A percentile compares a stretch with the other conserved stretches of the same genome.
phyloP scores from a whole-genome alignment of 805 yeast genomes.

The Metschnikowia continentalis region DNA sequence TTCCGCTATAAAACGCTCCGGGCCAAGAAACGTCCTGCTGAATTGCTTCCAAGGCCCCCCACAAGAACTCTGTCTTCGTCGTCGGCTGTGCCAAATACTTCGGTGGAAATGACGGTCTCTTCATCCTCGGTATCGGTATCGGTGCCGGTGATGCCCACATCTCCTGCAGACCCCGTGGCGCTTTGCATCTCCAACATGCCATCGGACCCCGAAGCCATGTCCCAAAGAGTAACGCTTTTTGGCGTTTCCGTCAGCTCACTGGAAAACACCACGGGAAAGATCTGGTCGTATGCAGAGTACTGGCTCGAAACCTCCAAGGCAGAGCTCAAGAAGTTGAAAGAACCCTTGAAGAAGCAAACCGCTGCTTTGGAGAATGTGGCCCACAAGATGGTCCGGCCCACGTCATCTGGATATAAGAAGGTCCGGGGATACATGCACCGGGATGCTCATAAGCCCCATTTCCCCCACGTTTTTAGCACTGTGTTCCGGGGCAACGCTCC shows the following conservation, averaged over 20 bases:
- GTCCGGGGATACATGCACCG: constrained; percentile 1
- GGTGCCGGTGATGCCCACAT: not conserved
- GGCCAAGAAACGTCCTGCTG: not conserved
- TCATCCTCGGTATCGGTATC: not conserved
- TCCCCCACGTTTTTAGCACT: not conserved
- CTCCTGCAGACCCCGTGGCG: not conserved
- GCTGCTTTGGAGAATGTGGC: constrained; percentile 1
- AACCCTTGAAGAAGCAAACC: constrained; percentile 1
- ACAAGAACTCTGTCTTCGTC: not conserved
- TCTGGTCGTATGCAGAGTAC: not conserved
- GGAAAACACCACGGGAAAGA: not conserved
- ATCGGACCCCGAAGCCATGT: not conserved
- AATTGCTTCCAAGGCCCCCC: not conserved
- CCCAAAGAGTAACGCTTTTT: not conserved
- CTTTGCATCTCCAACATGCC: not conserved
- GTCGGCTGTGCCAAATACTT: no score
- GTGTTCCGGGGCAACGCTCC: not conserved
- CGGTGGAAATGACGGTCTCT: not conserved
- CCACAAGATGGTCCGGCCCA: not conserved
- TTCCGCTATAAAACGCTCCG: constrained; percentile 3
- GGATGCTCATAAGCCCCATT: not conserved
- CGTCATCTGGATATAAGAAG: constrained; percentile 1
- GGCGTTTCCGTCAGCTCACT: not conserved
- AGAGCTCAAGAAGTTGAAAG: constrained; percentile 5
- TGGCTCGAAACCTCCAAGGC: not conserved